A percentile compares a stretch with the other conserved stretches of the same genome.
phyloP scores from a whole-genome alignment of 78 protist genomes.

The Kipferlia bialata region DNA sequence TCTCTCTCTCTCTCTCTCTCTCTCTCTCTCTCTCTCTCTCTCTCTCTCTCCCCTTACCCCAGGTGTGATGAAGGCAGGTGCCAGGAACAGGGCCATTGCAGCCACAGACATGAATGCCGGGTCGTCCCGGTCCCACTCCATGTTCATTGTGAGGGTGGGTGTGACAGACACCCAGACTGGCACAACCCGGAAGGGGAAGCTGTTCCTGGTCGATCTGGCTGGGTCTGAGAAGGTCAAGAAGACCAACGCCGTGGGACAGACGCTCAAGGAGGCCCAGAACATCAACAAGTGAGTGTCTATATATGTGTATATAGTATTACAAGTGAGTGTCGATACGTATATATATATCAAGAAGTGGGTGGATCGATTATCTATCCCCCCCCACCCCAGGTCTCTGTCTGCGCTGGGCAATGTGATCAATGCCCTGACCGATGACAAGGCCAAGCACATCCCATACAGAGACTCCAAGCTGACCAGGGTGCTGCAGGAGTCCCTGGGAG shows the following conservation, averaged over 20 bases:
- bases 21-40: too few species aligned
- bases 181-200: not conserved
- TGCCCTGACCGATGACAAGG: constrained; percentile 47
- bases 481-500: constrained; percentile 74
- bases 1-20: too few species aligned
- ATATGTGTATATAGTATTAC: too few species aligned
- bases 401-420: constrained; percentile 70
- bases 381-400: constrained; percentile 39
- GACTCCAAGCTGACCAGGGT: constrained; percentile 76
- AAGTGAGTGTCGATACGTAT: not conserved
- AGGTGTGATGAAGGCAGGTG: constrained; percentile 47
- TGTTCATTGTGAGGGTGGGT: constrained; percentile 14
- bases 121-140: constrained; percentile 25
- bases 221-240: constrained; percentile 58
- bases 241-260: constrained; percentile 56
- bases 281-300: constrained; percentile 17
- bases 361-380: not conserved
- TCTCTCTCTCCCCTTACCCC: too few species aligned
- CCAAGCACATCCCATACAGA: constrained; percentile 63
- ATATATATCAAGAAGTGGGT: too few species aligned
- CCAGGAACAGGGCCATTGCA: constrained; percentile 35
- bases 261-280: not conserved
- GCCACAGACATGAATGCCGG: constrained; percentile 27
- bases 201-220: constrained; percentile 27
- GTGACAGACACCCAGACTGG: not conserved